These are phyloP conservation scores for Pleomassaria siparia DNA, from an alignment of 2,329 filamentous ascomycete species.

Conservation along the genomic window DNA sequence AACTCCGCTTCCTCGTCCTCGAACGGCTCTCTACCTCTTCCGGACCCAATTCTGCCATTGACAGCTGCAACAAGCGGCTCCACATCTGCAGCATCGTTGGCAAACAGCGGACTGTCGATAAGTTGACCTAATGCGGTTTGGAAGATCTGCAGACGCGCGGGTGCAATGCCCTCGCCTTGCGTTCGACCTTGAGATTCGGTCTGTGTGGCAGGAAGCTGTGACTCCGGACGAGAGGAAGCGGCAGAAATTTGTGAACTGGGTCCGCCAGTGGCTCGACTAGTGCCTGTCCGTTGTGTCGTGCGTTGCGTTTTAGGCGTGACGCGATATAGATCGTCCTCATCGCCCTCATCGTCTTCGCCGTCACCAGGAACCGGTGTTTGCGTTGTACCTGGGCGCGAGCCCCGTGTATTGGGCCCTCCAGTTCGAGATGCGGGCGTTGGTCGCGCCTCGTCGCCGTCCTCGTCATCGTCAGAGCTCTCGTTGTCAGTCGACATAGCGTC, in stretches of 20 bases:
- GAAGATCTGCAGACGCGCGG: constrained; percentile 72
- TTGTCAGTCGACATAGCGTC: constrained; percentile 59
- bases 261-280: constrained; percentile 24
- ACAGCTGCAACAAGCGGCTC: constrained; percentile 75
- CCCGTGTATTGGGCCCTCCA: constrained; percentile 42
- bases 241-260: constrained; percentile 67
- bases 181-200: constrained; percentile 19
- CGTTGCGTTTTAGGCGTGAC: constrained; percentile 53
- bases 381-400: constrained; percentile 26
- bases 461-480: constrained; percentile 62
- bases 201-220: constrained; percentile 64
- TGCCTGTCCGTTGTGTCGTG: constrained; percentile 45
- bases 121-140: constrained; percentile 79
- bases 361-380: constrained; percentile 40
- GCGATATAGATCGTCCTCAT: constrained; percentile 59
- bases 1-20: constrained; percentile 70
- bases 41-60: constrained; percentile 68
- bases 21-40: constrained; percentile 63
- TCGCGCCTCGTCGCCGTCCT: constrained; percentile 54
- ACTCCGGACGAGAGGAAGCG: constrained; percentile 77
- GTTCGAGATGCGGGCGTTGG: constrained; percentile 35
- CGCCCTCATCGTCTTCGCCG: constrained; percentile 49
- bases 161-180: constrained; percentile 54
- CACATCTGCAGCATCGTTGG: constrained; percentile 79
- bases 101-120: constrained; percentile 80